Evolutionary conservation across 2,329 filamentous ascomycete genomes (phyloP).

Genomic region (Bipolaris oryzae): DNA sequence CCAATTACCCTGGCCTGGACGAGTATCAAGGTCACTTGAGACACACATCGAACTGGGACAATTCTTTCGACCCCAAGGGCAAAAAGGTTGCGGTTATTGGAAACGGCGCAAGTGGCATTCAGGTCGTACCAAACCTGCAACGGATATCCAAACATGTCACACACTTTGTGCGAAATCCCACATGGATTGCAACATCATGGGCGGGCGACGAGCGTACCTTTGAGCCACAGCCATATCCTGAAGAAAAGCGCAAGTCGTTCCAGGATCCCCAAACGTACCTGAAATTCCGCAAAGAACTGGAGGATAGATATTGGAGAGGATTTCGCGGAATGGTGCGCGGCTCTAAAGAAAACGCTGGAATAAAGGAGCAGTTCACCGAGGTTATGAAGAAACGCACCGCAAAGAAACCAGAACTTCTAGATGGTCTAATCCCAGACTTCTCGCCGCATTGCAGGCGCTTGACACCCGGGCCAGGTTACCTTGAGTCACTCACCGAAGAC

Average conservation of each 20-base stretch:
- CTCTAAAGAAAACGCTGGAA: slow-evolving; percentile 43
- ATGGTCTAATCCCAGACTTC: slow-evolving; percentile 52
- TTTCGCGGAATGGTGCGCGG: slow-evolving; percentile 49
- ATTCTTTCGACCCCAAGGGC: slow-evolving; percentile 57
- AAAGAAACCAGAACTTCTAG: slow-evolving; percentile 51
- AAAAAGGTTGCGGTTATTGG: slow-evolving; percentile 68
- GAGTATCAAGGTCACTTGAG: slow-evolving; percentile 37
- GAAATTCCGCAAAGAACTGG: slow-evolving; percentile 49
- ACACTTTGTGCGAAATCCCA: slow-evolving; percentile 66
- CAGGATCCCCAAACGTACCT: slow-evolving; percentile 67
- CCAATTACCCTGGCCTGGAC: slow-evolving; percentile 38
- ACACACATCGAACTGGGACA: slow-evolving; percentile 43
- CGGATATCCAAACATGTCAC: slow-evolving; percentile 55
- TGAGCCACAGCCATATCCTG: slow-evolving; percentile 52
- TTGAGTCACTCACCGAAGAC: slow-evolving; percentile 50
- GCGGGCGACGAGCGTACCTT: slow-evolving; percentile 53
- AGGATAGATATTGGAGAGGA: slow-evolving; percentile 65
- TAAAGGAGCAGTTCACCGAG: slow-evolving; percentile 40
- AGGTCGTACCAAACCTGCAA: slow-evolving; percentile 66
- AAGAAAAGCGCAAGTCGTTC: slow-evolving; percentile 63
- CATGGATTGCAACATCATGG: slow-evolving; percentile 61
- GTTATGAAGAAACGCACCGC: slow-evolving; percentile 48
- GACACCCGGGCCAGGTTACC: slow-evolving; percentile 46
- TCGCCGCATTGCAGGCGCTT: slow-evolving; percentile 42
- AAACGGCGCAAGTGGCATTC: slow-evolving; percentile 68